phyloP scores from a whole-genome alignment of 768 basidiomycete genomes.

The Suillus paluster region DNA sequence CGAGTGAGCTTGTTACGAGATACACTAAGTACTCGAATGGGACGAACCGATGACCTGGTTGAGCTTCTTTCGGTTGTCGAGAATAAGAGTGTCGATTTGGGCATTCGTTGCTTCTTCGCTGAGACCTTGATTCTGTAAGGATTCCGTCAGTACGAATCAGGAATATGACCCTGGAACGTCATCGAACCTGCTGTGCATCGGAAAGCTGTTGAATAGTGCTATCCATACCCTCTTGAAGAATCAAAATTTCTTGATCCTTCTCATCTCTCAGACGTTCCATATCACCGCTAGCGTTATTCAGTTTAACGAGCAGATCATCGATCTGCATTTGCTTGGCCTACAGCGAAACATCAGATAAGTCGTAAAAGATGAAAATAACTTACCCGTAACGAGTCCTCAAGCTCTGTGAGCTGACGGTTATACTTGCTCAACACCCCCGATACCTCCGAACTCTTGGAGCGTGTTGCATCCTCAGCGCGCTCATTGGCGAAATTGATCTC shows the following conservation, averaged over 20 bases:
- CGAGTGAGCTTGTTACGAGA: conserved; percentile 17
- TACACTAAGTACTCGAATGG: conserved; percentile 8
- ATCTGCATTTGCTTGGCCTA: conserved; percentile 97
- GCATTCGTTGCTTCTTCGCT: conserved; percentile 90
- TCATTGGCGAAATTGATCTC: conserved; percentile 96
- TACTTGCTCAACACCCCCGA: conserved; percentile 88
- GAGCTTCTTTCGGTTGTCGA: conserved; percentile 97
- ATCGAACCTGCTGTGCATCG: conserved; percentile 79
- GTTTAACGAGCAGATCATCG: conserved; percentile 84
- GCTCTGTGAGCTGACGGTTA: conserved; percentile 92
- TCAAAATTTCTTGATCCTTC: conserved; percentile 96
- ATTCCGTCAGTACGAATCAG: conserved; percentile 8
- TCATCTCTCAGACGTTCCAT: conserved; percentile 87
- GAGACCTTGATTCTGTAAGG: conserved; percentile 73
- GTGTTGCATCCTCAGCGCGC: conserved; percentile 91
- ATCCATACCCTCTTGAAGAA: conserved; percentile 96
- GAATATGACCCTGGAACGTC: not conserved
- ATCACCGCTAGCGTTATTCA: conserved; percentile 76
- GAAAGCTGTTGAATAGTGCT: conserved; percentile 85
- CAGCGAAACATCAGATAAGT: conserved; percentile 19
- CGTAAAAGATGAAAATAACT: conserved; percentile 23
- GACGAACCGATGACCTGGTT: conserved; percentile 91
- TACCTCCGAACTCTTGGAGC: conserved; percentile 93
- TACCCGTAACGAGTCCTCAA: conserved; percentile 95
- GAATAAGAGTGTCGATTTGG: conserved; percentile 96